These are phyloP conservation scores for Nicotiana rustica DNA, from an alignment of 305 asterid species.

Conservation along the genomic window DNA sequence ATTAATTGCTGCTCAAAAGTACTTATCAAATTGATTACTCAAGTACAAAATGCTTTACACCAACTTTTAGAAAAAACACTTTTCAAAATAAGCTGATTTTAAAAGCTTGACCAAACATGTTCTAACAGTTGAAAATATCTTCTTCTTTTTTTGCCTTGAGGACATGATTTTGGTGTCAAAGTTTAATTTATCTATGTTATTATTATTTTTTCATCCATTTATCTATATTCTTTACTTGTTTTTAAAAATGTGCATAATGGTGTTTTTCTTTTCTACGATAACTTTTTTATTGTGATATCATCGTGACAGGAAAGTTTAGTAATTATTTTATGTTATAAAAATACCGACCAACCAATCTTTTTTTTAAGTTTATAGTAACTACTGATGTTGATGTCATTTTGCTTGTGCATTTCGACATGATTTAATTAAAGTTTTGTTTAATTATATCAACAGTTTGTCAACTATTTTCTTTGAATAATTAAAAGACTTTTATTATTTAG, in stretches of 20 bases:
- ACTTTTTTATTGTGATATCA: background rate
- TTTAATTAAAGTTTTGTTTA: background rate
- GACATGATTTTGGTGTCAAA: background rate
- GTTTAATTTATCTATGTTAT: background rate
- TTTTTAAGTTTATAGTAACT: background rate
- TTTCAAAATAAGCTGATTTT: no score
- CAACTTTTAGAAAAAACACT: no score
- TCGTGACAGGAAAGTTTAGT: background rate
- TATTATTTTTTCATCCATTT: background rate
- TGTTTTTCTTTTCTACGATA: background rate
- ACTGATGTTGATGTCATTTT: slow-evolving; percentile 5
- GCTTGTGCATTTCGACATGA: background rate
- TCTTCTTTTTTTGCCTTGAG: background rate
- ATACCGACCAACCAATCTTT: slow-evolving; percentile 27
- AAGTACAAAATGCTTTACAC: no score
- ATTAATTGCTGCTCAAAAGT: no score
- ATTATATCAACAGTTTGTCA: background rate
- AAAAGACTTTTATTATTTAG: background rate
- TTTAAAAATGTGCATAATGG: background rate
- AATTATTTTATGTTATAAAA: background rate
- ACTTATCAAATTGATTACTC: no score
- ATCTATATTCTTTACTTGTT: background rate
- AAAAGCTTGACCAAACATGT: no score
- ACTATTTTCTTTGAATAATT: background rate
- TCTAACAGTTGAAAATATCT: background rate